Base-by-base conservation (phyloP, 192 early-diverging fungal genomes). In the Endogone sp. region DNA sequence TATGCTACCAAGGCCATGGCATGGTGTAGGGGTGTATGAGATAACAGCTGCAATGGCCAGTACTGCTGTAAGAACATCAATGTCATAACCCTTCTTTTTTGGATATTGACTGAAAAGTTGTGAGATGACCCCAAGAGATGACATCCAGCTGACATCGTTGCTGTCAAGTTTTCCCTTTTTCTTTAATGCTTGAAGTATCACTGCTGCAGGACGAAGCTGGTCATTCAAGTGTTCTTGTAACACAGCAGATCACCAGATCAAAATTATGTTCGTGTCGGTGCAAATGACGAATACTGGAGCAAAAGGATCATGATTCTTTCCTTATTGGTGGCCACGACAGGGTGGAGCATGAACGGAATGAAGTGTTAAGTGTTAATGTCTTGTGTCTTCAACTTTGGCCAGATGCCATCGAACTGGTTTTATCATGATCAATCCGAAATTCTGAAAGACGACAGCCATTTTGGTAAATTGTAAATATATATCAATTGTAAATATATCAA, bases 21-120 rank as follows among this genome's bases (percentile, higher is more conserved):
- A 62, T 44, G 68, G 60, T 69, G 60, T 69, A 56, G 31, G 68
- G 54, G 60, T 60, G 37, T 68, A 68, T 26, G 58, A 59, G 26
- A 68, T 59, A 25, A 68, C 49, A 16, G 31, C 61, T 11, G 67
- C 59, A 68, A 68, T 44, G 61, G 58, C 58, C 3, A 28, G 29
- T 22, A 68, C 58, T 25, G 61, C 67, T 23, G 67, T 68, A 16
- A 68, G 28, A 68, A 60, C 67, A 68, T 68, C 67, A 49, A 68
- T 60, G 29, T 68, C 58, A 56, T 61, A 68, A 68, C 58, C 44
- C 49, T 68, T 68, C 32, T 68, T 56, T 61, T 37, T 26, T 11
- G 26, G 58, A 61, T 68, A 61, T 28, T 60, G 26, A 68, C 25
- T 23, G 61, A 68, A 68, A 68, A 60, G 49, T 68, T 68, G 24